A percentile compares a stretch with the other conserved stretches of the same genome.
phyloP scores from a whole-genome alignment of 1,139 yeast genomes.

The Sugiyamaella xylanicola region DNA sequence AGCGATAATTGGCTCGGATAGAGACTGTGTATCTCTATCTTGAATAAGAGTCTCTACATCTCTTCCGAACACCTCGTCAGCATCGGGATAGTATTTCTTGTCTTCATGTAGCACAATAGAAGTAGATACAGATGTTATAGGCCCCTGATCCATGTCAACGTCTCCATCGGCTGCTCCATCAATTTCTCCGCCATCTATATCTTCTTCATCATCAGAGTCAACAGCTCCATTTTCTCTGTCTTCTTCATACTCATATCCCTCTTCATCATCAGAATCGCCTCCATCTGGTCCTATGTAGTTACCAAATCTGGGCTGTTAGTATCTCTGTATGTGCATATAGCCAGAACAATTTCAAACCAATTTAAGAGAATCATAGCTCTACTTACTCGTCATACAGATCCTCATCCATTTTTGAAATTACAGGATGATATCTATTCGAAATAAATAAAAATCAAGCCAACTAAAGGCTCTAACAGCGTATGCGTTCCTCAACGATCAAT shows the following conservation, averaged over 20 bases:
- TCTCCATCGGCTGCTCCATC: constrained; percentile 23
- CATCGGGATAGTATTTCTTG: constrained; percentile 48
- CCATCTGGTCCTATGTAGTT: constrained; percentile 62
- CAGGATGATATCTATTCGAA: not conserved
- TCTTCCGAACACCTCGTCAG: constrained; percentile 53
- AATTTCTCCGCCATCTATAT: constrained; percentile 19
- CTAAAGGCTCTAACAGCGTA: not conserved
- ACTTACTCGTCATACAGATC: constrained; percentile 70
- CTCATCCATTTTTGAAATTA: constrained; percentile 45
- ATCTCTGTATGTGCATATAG: no score
- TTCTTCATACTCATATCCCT: constrained; percentile 10
- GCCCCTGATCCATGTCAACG: constrained; percentile 25
- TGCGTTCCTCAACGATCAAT: no score
- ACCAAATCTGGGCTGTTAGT: constrained; percentile 52
- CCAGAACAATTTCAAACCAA: no score
- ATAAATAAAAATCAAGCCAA: no score
- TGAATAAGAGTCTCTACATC: constrained; percentile 69
- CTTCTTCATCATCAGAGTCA: constrained; percentile 16
- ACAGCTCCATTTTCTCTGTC: not conserved
- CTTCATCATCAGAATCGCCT: constrained; percentile 26
- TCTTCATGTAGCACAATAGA: constrained; percentile 50
- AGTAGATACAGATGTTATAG: constrained; percentile 30
- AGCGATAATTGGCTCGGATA: constrained; percentile 65
- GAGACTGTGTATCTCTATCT: constrained; percentile 55
- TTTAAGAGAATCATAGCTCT: not conserved